A percentile compares a stretch with the other conserved stretches of the same genome.
phyloP scores from a whole-genome alignment of 2,329 filamentous ascomycete genomes.

The Phymatotrichopsis omnivora region DNA sequence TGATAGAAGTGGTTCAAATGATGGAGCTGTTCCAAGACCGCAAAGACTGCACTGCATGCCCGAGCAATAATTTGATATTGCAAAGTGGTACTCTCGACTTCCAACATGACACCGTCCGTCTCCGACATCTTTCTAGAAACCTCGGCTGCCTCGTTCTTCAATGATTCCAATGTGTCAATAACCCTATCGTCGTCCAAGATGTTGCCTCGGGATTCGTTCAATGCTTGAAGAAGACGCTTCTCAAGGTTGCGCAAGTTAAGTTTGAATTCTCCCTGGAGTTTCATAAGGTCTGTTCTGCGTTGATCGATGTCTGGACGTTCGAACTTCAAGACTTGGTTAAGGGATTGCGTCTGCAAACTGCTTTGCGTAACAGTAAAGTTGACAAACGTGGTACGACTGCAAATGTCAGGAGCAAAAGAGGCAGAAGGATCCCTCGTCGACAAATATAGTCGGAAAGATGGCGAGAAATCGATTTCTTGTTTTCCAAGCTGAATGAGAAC shows the following conservation, averaged over 20 bases:
- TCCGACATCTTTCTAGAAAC: conserved; percentile 94
- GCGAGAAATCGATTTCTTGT: conserved; percentile 98
- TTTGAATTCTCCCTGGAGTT: conserved; percentile 97
- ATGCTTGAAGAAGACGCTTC: conserved; percentile 82
- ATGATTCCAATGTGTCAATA: conserved; percentile 91
- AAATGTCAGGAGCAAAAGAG: conserved; percentile 90
- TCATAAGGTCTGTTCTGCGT: conserved; percentile 91
- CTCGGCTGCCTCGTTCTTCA: conserved; percentile 95
- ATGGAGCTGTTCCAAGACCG: conserved; percentile 90
- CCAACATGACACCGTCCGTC: conserved; percentile 95
- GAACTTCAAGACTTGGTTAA: conserved; percentile 95
- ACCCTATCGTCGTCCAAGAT: conserved; percentile 98
- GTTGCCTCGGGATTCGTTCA: conserved; percentile 95
- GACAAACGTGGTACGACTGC: conserved; percentile 96
- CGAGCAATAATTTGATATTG: conserved; percentile 89
- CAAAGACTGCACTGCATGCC: conserved; percentile 94
- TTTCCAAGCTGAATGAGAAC: conserved; percentile 96
- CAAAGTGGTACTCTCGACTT: conserved; percentile 90
- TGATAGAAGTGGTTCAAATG: conserved; percentile 99
- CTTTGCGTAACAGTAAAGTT: conserved; percentile 99
- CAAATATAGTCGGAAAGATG: conserved; percentile 87
- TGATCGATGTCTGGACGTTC: conserved; percentile 96
- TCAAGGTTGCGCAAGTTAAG: conserved; percentile 93
- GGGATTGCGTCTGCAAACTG: conserved; percentile 93
- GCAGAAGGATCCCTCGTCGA: conserved; percentile 95